Base-by-base conservation (phyloP, 768 basidiomycete species). In the Mycena floridula region DNA sequence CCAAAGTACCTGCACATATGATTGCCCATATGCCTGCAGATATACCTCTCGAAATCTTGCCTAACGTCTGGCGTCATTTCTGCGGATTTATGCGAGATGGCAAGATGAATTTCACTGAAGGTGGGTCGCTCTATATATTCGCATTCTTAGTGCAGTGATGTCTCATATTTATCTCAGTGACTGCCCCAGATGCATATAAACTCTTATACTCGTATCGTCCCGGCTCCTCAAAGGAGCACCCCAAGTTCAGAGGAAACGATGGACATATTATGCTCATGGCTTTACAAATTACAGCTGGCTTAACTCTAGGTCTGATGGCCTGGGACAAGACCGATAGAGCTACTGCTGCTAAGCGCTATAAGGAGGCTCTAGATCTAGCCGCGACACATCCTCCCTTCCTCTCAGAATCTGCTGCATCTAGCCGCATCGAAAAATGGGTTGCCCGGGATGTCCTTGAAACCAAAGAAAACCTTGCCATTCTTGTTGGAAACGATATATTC, bases 281-380 rank as follows among this genome's bases (percentile, higher is more conserved):
- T 11, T 56, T 65, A 55, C 62, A 64, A 37, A 54, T 65, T 24
- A 54, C 51, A 2, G 61, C 60, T 2, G 51, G 48, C 7, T 40
- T 64, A 21, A 59, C 61, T 20, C 49, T 64, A 13, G 64, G 58
- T 3, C 40, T 65, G 30, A 35, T 64, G 9, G 63, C 64, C 7
- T 65, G 64, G 63, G 57, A 59, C 35, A 52, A 55, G 20, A 49
- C 51, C 12, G 63, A 65, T 40, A 59, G 64, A 5, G 47, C 60
- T 9, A 63, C 61, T 2, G 55, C 63, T 30, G 55, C 63, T 11
- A 64, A 63, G 46, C 55, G 61, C 7, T 64, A 65, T 41, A 52
- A 53, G 11, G 62, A 62, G 42, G 63, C 54, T 2, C 43, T 65
- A 6, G 60, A 61, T 25, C 43, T 64, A 13, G 63, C 59, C 12